phyloP scores from a whole-genome alignment of 148 eudicot genomes.

The Spergularia marina region DNA sequence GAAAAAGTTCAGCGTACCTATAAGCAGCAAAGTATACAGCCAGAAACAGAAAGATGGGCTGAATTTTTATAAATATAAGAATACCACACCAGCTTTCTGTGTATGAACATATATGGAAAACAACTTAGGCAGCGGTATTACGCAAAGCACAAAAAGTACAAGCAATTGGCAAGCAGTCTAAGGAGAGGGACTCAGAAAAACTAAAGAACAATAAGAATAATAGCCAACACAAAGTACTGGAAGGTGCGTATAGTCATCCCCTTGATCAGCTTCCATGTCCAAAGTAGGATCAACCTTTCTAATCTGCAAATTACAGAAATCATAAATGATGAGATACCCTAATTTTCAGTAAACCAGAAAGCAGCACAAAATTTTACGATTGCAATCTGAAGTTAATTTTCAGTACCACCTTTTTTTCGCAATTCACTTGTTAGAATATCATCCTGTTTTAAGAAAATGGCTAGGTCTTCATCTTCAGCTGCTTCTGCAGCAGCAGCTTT shows the following conservation, averaged over 20 bases:
- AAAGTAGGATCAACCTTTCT: conserved; percentile 92
- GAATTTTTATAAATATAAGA: not conserved
- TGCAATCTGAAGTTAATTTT: not conserved
- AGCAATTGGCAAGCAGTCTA: not conserved
- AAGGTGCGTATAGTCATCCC: conserved; percentile 91
- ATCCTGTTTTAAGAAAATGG: conserved; percentile 82
- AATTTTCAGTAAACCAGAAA: conserved; percentile 7
- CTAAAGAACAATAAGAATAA: not conserved
- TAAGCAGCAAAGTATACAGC: not conserved
- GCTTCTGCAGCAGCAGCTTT: conserved; percentile 98
- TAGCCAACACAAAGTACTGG: conserved; percentile 48
- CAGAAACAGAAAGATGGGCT: not conserved
- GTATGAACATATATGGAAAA: not conserved
- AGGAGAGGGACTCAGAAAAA: not conserved
- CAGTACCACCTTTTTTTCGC: conserved; percentile 63
- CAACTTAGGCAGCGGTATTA: not conserved
- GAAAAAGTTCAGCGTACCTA: conserved; percentile 5
- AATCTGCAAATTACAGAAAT: conserved; percentile 52
- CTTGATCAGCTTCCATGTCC: conserved; percentile 97
- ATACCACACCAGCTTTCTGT: not conserved
- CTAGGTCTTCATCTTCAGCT: conserved; percentile 94
- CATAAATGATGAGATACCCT: conserved; percentile 13
- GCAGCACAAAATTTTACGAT: conserved; percentile 11
- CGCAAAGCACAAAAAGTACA: not conserved
- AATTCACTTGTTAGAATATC: conserved; percentile 80